Conservation (phyloP, 2,329 filamentous ascomycete genomes). For the Bipolaris victoriae region DNA sequence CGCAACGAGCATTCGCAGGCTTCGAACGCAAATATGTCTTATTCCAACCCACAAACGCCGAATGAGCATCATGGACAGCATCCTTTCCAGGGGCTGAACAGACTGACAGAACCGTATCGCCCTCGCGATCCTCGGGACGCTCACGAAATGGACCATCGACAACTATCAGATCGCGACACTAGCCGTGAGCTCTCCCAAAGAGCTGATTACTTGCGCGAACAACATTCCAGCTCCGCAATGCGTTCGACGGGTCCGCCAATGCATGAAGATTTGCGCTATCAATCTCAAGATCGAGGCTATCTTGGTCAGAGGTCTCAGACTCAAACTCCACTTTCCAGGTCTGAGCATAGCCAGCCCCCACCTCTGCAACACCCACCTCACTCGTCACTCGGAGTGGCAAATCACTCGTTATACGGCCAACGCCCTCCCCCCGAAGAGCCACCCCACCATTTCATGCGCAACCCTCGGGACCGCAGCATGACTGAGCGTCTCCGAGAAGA, state of each 20-base stretch:
- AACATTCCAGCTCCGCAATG: slow-evolving; percentile 31
- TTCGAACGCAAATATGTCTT: slow-evolving; percentile 39
- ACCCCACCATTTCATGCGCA: slow-evolving; percentile 29
- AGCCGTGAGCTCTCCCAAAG: slow-evolving; percentile 41
- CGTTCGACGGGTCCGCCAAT: slow-evolving; percentile 29
- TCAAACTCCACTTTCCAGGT: slow-evolving; percentile 42
- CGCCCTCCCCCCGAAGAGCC: slow-evolving; percentile 37
- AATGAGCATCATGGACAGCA: slow-evolving; percentile 36
- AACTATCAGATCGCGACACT: slow-evolving; percentile 40
- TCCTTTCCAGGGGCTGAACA: slow-evolving; percentile 31
- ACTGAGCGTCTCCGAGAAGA: slow-evolving; percentile 42
- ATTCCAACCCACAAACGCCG: slow-evolving; percentile 44
- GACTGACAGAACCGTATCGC: slow-evolving; percentile 38
- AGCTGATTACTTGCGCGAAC: slow-evolving; percentile 40
- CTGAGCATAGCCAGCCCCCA: slow-evolving; percentile 37
- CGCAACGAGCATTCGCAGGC: slow-evolving; percentile 44
- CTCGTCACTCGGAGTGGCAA: slow-evolving; percentile 36
- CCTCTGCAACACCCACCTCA: slow-evolving; percentile 43
- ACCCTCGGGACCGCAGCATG: slow-evolving; percentile 31
- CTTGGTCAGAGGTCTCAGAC: slow-evolving; percentile 43
- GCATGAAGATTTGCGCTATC: slow-evolving; percentile 40
- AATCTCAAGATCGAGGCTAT: slow-evolving; percentile 38
- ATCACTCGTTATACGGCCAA: slow-evolving; percentile 35
- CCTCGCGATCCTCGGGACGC: slow-evolving; percentile 38
- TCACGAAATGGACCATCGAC: slow-evolving; percentile 39